Percentiles rank a stretch among this genome's conserved stretches.
phyloP scores from a whole-genome alignment of 2,329 filamentous ascomycete genomes.

The Diaporthe caulivora region DNA sequence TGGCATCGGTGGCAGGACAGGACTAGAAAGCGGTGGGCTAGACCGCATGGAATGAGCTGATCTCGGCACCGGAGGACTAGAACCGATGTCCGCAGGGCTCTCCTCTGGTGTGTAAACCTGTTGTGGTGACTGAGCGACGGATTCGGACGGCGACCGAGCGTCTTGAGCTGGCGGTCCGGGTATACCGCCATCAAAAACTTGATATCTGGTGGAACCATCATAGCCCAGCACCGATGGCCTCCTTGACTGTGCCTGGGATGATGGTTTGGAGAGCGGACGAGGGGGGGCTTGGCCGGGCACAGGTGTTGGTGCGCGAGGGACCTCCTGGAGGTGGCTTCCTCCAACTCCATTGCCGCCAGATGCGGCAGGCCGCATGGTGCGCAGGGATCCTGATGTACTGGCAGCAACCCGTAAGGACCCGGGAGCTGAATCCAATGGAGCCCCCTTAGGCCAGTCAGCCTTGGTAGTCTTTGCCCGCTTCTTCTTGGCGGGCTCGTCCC shows the following conservation, averaged over 20 bases:
- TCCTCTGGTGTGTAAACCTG: constrained; percentile 65
- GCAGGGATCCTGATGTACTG: constrained; percentile 88
- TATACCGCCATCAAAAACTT: constrained; percentile 50
- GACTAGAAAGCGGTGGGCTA: constrained; percentile 83
- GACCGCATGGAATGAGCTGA: constrained; percentile 66
- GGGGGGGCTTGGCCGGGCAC: constrained; percentile 66
- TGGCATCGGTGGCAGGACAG: constrained; percentile 75
- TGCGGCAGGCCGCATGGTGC: constrained; percentile 80
- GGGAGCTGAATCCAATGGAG: constrained; percentile 77
- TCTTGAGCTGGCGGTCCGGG: constrained; percentile 60
- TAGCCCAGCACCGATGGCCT: constrained; percentile 65
- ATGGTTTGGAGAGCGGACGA: constrained; percentile 43
- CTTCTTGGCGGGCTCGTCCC: constrained; percentile 68
- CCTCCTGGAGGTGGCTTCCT: constrained; percentile 73
- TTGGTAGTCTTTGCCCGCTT: constrained; percentile 86
- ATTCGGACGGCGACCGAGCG: constrained; percentile 67
- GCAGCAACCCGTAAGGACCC: constrained; percentile 91
- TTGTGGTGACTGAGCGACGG: constrained; percentile 63
- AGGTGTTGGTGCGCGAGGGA: constrained; percentile 83
- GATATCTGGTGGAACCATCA: constrained; percentile 48
- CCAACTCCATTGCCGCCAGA: constrained; percentile 54
- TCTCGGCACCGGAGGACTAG: constrained; percentile 86
- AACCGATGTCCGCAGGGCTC: constrained; percentile 86
- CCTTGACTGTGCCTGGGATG: constrained; percentile 59
- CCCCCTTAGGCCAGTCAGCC: constrained; percentile 66